phyloP scores from a whole-genome alignment of 495 filamentous ascomycete genomes.

The Trypethelium eluteriae region DNA sequence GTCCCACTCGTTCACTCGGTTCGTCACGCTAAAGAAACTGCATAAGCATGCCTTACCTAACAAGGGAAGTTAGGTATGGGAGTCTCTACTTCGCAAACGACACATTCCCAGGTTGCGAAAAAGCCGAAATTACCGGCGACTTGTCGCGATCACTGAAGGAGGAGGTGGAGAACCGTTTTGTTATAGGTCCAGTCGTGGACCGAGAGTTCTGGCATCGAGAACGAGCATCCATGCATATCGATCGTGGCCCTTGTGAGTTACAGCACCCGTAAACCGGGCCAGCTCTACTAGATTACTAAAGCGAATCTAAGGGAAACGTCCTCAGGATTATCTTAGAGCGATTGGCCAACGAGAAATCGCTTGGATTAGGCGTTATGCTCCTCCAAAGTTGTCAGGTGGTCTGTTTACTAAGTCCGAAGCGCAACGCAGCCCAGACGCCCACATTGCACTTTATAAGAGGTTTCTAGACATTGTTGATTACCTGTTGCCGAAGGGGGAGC shows the following conservation, averaged over 20 bases:
- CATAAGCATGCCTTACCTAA: too few species aligned
- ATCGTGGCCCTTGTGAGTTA: slow-evolving; percentile 16
- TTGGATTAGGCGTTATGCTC: slow-evolving; percentile 8
- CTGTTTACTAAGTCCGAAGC: slow-evolving; percentile 8
- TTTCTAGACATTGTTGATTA: slow-evolving; percentile 9
- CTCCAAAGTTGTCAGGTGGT: background rate
- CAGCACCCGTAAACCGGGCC: background rate
- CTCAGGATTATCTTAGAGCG: slow-evolving; percentile 13
- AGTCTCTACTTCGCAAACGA: slow-evolving; percentile 8
- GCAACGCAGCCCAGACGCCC: background rate
- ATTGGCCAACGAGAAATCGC: slow-evolving; percentile 13
- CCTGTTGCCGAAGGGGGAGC: slow-evolving; percentile 8
- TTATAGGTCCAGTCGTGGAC: slow-evolving; percentile 12
- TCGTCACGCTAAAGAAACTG: background rate
- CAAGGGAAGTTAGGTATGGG: background rate
- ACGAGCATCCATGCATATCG: slow-evolving; percentile 8
- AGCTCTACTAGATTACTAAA: background rate
- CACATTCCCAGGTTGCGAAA: slow-evolving; percentile 12
- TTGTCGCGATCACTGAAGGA: background rate
- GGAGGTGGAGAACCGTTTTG: slow-evolving; percentile 5
- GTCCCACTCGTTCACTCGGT: slow-evolving; percentile 23
- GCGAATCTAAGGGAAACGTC: slow-evolving; percentile 4
- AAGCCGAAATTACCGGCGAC: slow-evolving; percentile 11
- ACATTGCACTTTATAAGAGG: slow-evolving; percentile 11
- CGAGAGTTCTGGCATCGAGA: slow-evolving; percentile 11